Conservation (phyloP, 768 basidiomycete species). For the Calocybe indica region DNA sequence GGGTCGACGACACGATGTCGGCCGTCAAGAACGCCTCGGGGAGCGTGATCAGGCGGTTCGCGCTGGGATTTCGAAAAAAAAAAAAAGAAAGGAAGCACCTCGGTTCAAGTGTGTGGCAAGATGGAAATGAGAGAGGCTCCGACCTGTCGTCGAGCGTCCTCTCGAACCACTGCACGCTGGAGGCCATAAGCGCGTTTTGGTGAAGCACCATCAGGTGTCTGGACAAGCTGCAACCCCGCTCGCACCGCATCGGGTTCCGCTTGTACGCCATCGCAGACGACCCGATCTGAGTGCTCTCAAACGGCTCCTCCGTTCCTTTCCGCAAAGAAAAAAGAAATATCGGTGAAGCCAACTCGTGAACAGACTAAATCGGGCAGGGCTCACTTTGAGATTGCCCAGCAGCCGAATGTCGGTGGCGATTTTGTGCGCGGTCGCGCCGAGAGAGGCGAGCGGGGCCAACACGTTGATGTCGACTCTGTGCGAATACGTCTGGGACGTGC, state of each 20-base stretch:
- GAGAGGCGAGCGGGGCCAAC: slow-evolving; percentile 79
- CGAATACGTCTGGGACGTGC: slow-evolving; percentile 98
- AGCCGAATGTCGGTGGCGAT: slow-evolving; percentile 94
- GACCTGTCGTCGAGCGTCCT: slow-evolving; percentile 95
- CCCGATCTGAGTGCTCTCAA: slow-evolving; percentile 99
- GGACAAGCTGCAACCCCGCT: slow-evolving; percentile 92
- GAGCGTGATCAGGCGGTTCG: slow-evolving; percentile 92
- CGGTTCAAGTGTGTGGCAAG: not conserved
- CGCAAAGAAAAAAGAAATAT: not conserved
- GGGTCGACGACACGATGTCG: slow-evolving; percentile 91
- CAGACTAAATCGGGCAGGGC: not conserved
- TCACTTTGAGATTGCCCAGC: slow-evolving; percentile 86
- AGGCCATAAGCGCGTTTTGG: slow-evolving; percentile 94
- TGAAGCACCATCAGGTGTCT: slow-evolving; percentile 94
- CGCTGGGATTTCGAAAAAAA: slow-evolving; percentile 43
- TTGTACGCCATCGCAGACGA: slow-evolving; percentile 99
- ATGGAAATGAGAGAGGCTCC: not conserved
- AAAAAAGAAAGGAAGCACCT: not conserved
- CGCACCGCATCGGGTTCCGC: slow-evolving; percentile 98
- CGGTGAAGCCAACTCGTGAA: not conserved
- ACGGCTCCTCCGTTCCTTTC: slow-evolving; percentile 90
- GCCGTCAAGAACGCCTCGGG: slow-evolving; percentile 97
- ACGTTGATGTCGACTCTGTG: slow-evolving; percentile 96
- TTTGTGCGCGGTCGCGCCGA: slow-evolving; percentile 96
- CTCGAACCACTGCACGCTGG: slow-evolving; percentile 97